phyloP scores from a whole-genome alignment of 2,329 filamentous ascomycete species.

The Epichloe baconii region DNA sequence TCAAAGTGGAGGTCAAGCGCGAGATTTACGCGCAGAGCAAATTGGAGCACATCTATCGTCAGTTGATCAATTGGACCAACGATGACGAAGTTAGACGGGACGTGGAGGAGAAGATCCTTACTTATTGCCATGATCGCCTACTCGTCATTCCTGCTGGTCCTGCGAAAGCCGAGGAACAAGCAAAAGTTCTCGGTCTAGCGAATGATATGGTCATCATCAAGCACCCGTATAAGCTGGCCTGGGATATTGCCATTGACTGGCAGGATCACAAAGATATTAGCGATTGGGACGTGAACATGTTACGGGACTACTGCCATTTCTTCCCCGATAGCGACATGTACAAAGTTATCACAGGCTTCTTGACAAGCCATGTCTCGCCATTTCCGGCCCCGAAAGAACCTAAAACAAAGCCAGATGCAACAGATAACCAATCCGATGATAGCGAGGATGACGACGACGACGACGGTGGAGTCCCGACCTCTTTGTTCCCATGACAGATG shows the following conservation, averaged over 20 bases:
- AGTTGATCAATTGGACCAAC: slow-evolving; percentile 78
- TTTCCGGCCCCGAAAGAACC: slow-evolving; percentile 40
- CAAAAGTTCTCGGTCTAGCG: slow-evolving; percentile 63
- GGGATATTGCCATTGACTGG: slow-evolving; percentile 87
- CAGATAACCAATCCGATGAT: slow-evolving; percentile 33
- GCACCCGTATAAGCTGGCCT: slow-evolving; percentile 77
- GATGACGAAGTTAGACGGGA: slow-evolving; percentile 74
- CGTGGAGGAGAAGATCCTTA: slow-evolving; percentile 83
- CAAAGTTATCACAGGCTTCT: slow-evolving; percentile 68
- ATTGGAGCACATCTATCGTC: slow-evolving; percentile 65
- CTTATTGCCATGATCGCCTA: slow-evolving; percentile 67
- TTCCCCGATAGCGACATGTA: slow-evolving; percentile 77
- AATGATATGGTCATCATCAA: slow-evolving; percentile 94
- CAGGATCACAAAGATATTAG: slow-evolving; percentile 60
- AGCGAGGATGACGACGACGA: slow-evolving; percentile 50
- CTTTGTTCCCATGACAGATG: slow-evolving; percentile 50
- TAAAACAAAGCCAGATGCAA: slow-evolving; percentile 10
- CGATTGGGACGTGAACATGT: slow-evolving; percentile 65
- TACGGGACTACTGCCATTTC: slow-evolving; percentile 67
- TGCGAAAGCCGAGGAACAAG: slow-evolving; percentile 56
- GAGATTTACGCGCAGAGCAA: slow-evolving; percentile 68
- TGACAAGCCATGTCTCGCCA: slow-evolving; percentile 73
- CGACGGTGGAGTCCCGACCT: slow-evolving; percentile 39
- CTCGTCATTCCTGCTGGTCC: slow-evolving; percentile 49
- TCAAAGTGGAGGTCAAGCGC: slow-evolving; percentile 74